Evolutionary conservation across 202 grass and related monocot species (phyloP), one percentile per base, ranked within the genome.

Genomic region (Elaeis oleifera): DNA sequence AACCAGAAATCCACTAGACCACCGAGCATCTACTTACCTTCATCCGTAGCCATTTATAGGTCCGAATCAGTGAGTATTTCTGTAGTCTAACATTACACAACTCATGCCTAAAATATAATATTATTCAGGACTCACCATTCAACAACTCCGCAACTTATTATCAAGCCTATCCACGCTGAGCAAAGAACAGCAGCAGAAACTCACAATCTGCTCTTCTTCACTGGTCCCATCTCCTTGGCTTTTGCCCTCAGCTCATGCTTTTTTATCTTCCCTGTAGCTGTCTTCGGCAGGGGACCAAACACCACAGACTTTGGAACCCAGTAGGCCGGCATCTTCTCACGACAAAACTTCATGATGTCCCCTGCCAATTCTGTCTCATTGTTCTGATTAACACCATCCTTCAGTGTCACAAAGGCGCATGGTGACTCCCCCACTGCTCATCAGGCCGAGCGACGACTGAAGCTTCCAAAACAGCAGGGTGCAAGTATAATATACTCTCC

Each of bases 401-500:
- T 96, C 50, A 89, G 50, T 6, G 71, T 96, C 25, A 96, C 77
- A 32, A 96, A 96, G 1, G 84, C 92, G 54, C 92, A 96, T 1
- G 92, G 92, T 3, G 84, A 82, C 81, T 96, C 92, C 16, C 92
- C 81, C 84, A 96, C 50, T 14, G 64, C 50, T 96, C 87, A 60
- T 96, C 87, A 3, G 74, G 70, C 19, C 92, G 76, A 29, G 80
- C 84, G 0, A 96, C 87, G 1, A 96, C 87, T 14, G 87, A 82
- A 0, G 50, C 79, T 71, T 96, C 92, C 0, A 89, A 81, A 29
- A 96, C 74, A 6, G 76, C 87, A 27, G 91, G 87, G 57, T 96
- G 87, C 53, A 44, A 48, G 67, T 71, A 76, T 60, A 96, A n/a
- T 24, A 76, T 74, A 64, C 81, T 82, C 79, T 96, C 91, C 32